These are phyloP conservation scores for Thermothelomyces thermophilus DNA, from an alignment of 2,329 filamentous ascomycete species.

Conservation along the genomic window DNA sequence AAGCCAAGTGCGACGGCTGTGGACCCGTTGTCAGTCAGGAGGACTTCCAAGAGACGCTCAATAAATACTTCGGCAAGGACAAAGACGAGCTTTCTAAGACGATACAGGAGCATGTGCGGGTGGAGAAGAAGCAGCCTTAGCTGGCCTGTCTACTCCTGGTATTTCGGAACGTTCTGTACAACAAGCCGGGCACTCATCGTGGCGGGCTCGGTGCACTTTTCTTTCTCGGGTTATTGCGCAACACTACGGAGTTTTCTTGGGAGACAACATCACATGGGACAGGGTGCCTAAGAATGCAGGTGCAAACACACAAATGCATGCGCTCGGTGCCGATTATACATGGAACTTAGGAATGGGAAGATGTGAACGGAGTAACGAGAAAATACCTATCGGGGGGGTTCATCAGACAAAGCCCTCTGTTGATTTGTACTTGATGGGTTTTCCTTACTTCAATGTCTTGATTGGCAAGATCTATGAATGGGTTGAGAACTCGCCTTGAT, in stretches of 20 bases:
- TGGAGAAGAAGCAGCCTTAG: not conserved
- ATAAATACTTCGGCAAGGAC: slow-evolving; percentile 48
- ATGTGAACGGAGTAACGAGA: slow-evolving; percentile 3
- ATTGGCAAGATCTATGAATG: not conserved
- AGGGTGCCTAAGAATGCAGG: not conserved
- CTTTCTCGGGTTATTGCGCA: not conserved
- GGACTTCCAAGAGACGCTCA: slow-evolving; percentile 77
- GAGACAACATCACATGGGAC: not conserved
- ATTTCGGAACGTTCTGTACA: slow-evolving; percentile 5
- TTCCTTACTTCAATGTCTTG: not conserved
- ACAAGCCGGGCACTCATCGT: not conserved
- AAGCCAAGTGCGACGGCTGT: slow-evolving; percentile 88
- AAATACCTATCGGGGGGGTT: slow-evolving; percentile 12
- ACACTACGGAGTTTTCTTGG: not conserved
- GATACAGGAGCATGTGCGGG: not conserved
- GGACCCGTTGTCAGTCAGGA: slow-evolving; percentile 84
- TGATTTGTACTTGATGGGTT: not conserved
- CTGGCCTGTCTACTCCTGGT: not conserved
- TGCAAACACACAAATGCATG: not conserved
- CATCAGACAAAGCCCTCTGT: not conserved
- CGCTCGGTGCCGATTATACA: not conserved
- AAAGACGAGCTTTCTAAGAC: not conserved
- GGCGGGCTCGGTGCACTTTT: too few species aligned
- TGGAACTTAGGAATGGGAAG: not conserved
- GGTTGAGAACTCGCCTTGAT: not conserved